These are phyloP conservation scores for Fraxinus platypoda DNA, from an alignment of 305 asterid species.

Conservation along the genomic window DNA sequence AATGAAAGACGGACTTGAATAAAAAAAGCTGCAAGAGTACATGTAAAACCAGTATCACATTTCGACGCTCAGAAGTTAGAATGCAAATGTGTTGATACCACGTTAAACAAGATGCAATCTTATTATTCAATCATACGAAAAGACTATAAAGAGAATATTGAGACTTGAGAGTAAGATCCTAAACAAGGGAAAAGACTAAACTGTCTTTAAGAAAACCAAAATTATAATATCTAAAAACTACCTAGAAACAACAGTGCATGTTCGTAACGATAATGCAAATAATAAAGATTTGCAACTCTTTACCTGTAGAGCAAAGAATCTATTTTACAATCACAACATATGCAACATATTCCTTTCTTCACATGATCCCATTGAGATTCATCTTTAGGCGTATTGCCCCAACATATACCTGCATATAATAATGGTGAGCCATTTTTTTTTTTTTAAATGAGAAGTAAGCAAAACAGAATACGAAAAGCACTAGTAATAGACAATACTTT, in stretches of 20 bases:
- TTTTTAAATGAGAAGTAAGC: neutral
- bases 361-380: conserved; percentile 59
- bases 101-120: neutral
- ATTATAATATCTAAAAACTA: neutral
- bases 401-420: conserved; percentile 35
- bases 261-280: neutral
- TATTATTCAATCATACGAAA: neutral
- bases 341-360: conserved; percentile 75
- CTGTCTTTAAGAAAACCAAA: neutral
- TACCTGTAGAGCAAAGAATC: conserved; percentile 81
- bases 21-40: neutral
- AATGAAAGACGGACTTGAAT: neutral
- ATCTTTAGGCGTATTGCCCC: conserved; percentile 30
- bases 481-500: neutral
- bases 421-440: neutral
- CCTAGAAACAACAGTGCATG: neutral
- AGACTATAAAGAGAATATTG: neutral
- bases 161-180: neutral
- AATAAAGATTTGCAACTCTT: neutral
- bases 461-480: neutral
- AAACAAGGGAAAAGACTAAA: neutral
- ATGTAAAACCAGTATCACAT: neutral
- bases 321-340: conserved; percentile 53
- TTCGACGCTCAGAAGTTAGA: neutral
- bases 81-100: neutral